phyloP scores from a whole-genome alignment of 1,284 basidiomycete genomes.

The Xerocomus subilludens region DNA sequence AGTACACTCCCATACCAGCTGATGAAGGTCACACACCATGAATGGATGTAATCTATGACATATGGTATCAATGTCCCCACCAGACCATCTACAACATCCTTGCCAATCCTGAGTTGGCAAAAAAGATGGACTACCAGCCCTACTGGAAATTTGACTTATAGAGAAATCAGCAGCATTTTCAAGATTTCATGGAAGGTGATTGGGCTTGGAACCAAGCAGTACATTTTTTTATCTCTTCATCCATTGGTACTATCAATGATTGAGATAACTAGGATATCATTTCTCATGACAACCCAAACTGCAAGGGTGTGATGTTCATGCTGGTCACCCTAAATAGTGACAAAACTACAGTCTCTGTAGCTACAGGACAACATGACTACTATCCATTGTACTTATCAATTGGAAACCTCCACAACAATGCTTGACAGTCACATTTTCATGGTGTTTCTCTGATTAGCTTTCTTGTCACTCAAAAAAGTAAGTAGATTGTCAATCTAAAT shows the following conservation, averaged over 20 bases:
- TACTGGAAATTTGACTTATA: neutral
- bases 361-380: conserved; percentile 54
- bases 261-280: neutral
- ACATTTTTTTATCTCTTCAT: no score
- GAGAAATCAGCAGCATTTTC: conserved; percentile 25
- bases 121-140: neutral
- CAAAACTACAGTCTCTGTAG: conserved; percentile 56
- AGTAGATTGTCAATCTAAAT: no score
- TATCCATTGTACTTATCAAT: conserved; percentile 51
- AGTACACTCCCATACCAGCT: no score
- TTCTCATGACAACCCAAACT: neutral
- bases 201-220: conserved; percentile 55
- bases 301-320: neutral
- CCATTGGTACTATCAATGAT: no score
- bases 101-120: no score
- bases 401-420: conserved; percentile 51
- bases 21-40: no score
- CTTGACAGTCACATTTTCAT: conserved; percentile 46
- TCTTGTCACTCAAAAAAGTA: conserved; percentile 54
- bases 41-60: no score
- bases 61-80: no score
- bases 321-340: conserved; percentile 51
- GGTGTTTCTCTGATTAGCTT: conserved; percentile 49
- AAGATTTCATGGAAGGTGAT: conserved; percentile 54
- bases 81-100: no score